Percentiles rank a stretch among this genome's conserved stretches.
Evolutionary conservation across 306 rosid species (phyloP).

Genomic region (Lagenaria siceraria): DNA sequence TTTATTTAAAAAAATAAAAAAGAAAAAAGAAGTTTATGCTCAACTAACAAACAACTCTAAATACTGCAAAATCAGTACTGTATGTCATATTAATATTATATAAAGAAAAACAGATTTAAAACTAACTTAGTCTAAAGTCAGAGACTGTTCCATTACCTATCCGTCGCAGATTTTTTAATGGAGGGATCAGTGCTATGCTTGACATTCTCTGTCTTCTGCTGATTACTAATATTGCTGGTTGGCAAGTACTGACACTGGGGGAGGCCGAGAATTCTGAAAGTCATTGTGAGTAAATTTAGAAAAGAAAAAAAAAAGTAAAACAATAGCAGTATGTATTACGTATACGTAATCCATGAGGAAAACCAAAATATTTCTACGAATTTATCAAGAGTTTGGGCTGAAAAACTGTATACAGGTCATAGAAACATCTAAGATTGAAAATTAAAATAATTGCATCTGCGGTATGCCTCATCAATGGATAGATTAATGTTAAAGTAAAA

Average conservation of each 20-base stretch:
- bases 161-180: slow-evolving; percentile 27
- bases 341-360: not conserved
- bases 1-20: not conserved
- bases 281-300: not conserved
- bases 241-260: slow-evolving; percentile 55
- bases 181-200: slow-evolving; percentile 19
- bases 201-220: slow-evolving; percentile 21
- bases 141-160: slow-evolving; percentile 35
- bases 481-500: not conserved
- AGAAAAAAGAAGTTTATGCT: not conserved
- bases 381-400: not conserved
- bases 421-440: not conserved
- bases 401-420: not conserved
- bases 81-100: not conserved
- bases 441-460: not conserved
- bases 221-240: slow-evolving; percentile 21
- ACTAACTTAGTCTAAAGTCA: not conserved
- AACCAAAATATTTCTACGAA: not conserved
- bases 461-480: not conserved
- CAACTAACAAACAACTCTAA: not conserved
- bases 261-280: slow-evolving; percentile 52
- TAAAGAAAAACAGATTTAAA: not conserved
- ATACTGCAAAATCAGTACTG: not conserved
- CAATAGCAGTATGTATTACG: slow-evolving; percentile 2
- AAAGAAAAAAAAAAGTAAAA: not conserved